Percentiles rank a stretch among this genome's conserved stretches.
phyloP scores from a whole-genome alignment of 768 basidiomycete species.

The Suillus subaureus region DNA sequence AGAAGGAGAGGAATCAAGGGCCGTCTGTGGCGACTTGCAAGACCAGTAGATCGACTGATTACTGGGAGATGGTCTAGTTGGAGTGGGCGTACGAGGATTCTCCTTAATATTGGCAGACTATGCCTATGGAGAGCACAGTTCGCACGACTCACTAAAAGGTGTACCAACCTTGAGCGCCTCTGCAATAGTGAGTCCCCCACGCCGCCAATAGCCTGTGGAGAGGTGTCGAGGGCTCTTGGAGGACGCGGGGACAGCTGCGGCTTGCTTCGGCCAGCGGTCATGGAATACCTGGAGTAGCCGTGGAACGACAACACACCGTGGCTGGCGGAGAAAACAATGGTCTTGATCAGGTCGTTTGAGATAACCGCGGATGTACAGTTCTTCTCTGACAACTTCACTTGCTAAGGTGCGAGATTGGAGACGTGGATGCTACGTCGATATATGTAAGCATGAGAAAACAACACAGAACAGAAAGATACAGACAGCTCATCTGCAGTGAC shows the following conservation, averaged over 20 bases:
- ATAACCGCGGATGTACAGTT: conserved; percentile 31
- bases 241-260: not conserved
- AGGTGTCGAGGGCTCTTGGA: conserved; percentile 9
- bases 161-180: conserved; percentile 13
- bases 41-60: conserved; percentile 12
- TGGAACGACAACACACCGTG: not conserved
- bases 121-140: not conserved
- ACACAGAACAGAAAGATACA: not conserved
- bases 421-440: conserved; percentile 11
- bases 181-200: conserved; percentile 21
- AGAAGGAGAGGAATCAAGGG: conserved; percentile 1
- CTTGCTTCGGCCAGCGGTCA: not conserved
- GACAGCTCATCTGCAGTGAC: not conserved
- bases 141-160: too few relatives aligned
- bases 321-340: too few relatives aligned
- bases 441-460: conserved; percentile 2
- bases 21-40: conserved; percentile 14
- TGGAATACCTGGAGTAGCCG: conserved; percentile 3
- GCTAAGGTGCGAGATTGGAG: conserved; percentile 25
- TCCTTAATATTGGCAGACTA: not conserved
- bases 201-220: conserved; percentile 21
- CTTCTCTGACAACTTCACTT: conserved; percentile 30
- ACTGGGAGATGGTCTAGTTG: conserved; percentile 6
- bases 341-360: conserved; percentile 19
- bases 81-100: not conserved